Conservation (phyloP, 2,329 filamentous ascomycete species). For the Fusarium praegraminearum region DNA sequence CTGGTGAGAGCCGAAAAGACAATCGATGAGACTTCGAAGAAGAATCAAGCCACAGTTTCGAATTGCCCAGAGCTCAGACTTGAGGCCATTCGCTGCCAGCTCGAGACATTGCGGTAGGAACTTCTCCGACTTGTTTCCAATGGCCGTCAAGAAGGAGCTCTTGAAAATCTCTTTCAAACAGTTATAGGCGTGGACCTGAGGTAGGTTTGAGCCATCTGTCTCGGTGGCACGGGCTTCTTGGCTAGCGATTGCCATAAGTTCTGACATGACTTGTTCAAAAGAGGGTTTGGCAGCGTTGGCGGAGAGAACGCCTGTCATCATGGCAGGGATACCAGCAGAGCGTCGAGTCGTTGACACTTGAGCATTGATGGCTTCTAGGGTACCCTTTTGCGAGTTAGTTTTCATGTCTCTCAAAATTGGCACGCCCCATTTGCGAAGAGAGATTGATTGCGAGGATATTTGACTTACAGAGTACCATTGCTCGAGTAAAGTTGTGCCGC, state of each 20-base stretch:
- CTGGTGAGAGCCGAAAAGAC: conserved; percentile 80
- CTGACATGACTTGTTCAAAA: conserved; percentile 73
- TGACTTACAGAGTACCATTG: conserved; percentile 75
- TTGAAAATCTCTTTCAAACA: conserved; percentile 93
- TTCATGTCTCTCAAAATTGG: background rate
- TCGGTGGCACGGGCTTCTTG: conserved; percentile 65
- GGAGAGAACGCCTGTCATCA: conserved; percentile 84
- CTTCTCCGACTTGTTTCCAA: conserved; percentile 78
- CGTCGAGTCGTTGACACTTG: conserved; percentile 87
- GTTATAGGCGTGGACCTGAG: conserved; percentile 95
- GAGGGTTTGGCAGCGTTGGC: conserved; percentile 71
- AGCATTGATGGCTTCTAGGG: conserved; percentile 76
- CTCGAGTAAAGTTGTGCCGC: conserved; percentile 61
- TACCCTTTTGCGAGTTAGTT: conserved; percentile 59
- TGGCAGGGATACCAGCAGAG: conserved; percentile 89
- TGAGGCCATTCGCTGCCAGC: conserved; percentile 83
- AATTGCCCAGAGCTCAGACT: conserved; percentile 90
- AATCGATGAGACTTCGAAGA: conserved; percentile 85
- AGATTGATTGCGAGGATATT: background rate
- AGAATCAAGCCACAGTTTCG: conserved; percentile 93
- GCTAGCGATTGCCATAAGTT: conserved; percentile 70
- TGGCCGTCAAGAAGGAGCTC: conserved; percentile 78
- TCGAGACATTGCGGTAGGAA: conserved; percentile 80
- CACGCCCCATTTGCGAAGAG: background rate
- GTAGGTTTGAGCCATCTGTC: conserved; percentile 75